phyloP scores from a whole-genome alignment of 1,139 yeast genomes.

The Debaryomycetaceae sp. region DNA sequence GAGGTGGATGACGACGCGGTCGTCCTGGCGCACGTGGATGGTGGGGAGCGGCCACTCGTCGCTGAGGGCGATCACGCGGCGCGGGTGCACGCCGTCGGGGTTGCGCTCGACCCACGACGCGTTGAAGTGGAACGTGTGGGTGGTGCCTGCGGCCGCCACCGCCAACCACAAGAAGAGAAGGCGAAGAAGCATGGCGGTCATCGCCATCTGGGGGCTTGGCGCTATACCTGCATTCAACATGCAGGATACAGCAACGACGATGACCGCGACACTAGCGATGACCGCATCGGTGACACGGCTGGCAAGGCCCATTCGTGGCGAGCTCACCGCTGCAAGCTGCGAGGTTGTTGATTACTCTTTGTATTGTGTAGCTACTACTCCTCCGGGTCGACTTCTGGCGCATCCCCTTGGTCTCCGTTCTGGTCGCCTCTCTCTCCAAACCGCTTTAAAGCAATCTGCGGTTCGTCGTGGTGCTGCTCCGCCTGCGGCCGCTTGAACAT shows the following conservation, averaged over 20 bases:
- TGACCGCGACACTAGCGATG: too few species aligned
- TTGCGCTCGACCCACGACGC: slow-evolving; percentile 67
- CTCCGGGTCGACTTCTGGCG: too few species aligned
- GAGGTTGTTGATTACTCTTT: too few species aligned
- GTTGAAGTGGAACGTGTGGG: slow-evolving; percentile 68
- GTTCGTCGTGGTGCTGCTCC: slow-evolving; percentile 13
- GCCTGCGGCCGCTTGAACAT: slow-evolving; percentile 26
- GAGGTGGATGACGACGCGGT: slow-evolving; percentile 64
- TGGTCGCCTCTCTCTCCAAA: slow-evolving; percentile 21
- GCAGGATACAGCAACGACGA: too few species aligned
- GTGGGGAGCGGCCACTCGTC: slow-evolving; percentile 84
- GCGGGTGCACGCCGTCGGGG: slow-evolving; percentile 68
- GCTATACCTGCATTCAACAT: too few species aligned
- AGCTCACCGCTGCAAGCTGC: too few species aligned
- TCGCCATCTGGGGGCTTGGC: not conserved
- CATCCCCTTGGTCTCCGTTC: not conserved
- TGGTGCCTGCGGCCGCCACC: slow-evolving; percentile 36
- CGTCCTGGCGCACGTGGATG: slow-evolving; percentile 68
- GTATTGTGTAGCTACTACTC: too few species aligned
- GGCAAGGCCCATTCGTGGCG: too few species aligned
- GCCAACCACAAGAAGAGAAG: slow-evolving; percentile 11
- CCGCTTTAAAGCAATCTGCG: slow-evolving; percentile 32
- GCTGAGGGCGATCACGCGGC: slow-evolving; percentile 76
- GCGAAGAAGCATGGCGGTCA: slow-evolving; percentile 15
- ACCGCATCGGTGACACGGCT: too few species aligned